Evolutionary conservation across 164 flowering plant species (phyloP), one percentile per base, ranked within the genome.

Genomic region (Liquidambar formosana): DNA sequence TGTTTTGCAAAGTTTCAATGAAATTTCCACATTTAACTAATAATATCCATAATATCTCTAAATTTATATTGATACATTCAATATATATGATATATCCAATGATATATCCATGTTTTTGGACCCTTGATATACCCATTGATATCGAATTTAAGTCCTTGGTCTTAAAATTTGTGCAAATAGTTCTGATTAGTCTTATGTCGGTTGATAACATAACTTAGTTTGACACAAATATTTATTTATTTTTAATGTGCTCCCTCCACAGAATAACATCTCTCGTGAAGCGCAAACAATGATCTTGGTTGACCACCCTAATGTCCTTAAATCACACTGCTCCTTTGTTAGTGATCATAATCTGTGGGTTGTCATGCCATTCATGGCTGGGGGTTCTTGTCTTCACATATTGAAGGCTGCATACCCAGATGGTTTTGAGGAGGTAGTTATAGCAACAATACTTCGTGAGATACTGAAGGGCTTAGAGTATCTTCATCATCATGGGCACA

Each of bases 341-440:
- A 79, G 76, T 76, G 97, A 82, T 61, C 92, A 89, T 64, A 86
- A 74, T 77, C 69, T 96, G 46, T 96, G 99, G 99, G 94, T 96
- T 61, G 91, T 96, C n/a, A 90, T 91, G 98, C 99, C 98, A 22
- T 96, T 59, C 66, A 90, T 96, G 95, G 75, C 91, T 65, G 98
- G 96, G 9, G 99, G 99, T 33, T 96, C 98, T 72, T 93, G 95
- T 71, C 95, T 93, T 62, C 96, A 96, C 76, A 89, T 96, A 63
- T 64, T 96, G 66, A 96, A 96, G 76, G 90, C 95, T 69, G 94
- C 88, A 64, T 81, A 83, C 75, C 91, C 93, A 2, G 89, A 90
- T 80, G 99, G 98, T 27, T 87, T 96, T 65, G 89, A 85, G 80
- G 99, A 96, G 79, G 87, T 80, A 14, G 86, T 89, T n/a, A 96